Evolutionary conservation across 768 basidiomycete species (phyloP).

Genomic region (Kwoniella newhampshirensis): DNA sequence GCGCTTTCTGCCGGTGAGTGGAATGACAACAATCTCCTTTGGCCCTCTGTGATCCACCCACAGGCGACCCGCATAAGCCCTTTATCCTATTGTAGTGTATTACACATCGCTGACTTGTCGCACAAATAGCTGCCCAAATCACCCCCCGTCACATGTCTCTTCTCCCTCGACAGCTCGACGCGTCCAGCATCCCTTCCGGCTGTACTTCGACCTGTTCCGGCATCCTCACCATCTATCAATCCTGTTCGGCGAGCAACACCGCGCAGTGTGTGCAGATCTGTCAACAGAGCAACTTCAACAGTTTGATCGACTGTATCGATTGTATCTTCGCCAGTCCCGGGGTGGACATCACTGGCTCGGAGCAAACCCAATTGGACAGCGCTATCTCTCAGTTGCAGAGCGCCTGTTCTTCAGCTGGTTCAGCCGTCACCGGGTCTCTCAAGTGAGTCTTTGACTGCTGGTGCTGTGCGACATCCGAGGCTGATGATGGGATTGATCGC

Average conservation of each 20-base stretch:
- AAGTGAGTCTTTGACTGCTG: conserved; percentile 7
- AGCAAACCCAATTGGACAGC: conserved; percentile 14
- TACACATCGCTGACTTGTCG: too few relatives aligned
- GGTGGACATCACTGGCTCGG: conserved; percentile 13
- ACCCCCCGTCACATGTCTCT: conserved; percentile 14
- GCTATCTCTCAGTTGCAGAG: conserved; percentile 17
- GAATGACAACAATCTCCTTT: too few relatives aligned
- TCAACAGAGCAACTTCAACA: conserved; percentile 18
- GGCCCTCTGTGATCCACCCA: not conserved
- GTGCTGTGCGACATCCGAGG: not conserved
- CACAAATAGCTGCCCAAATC: not conserved
- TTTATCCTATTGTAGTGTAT: too few relatives aligned
- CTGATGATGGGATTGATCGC: not conserved
- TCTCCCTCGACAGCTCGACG: conserved; percentile 4
- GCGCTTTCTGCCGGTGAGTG: conserved; percentile 18
- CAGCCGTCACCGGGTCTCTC: conserved; percentile 16
- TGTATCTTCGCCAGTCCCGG: conserved; percentile 9
- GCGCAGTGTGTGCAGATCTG: conserved; percentile 12
- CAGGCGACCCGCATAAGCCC: too few relatives aligned
- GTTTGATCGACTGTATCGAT: conserved; percentile 16
- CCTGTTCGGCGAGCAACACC: conserved; percentile 10
- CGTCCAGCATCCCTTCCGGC: conserved; percentile 5
- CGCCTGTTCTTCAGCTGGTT: conserved; percentile 14
- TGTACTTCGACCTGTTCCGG: conserved; percentile 5
- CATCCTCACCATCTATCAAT: conserved; percentile 16